phyloP scores from a whole-genome alignment of 2,329 filamentous ascomycete genomes.

The Cladosporium sphaerospermum region DNA sequence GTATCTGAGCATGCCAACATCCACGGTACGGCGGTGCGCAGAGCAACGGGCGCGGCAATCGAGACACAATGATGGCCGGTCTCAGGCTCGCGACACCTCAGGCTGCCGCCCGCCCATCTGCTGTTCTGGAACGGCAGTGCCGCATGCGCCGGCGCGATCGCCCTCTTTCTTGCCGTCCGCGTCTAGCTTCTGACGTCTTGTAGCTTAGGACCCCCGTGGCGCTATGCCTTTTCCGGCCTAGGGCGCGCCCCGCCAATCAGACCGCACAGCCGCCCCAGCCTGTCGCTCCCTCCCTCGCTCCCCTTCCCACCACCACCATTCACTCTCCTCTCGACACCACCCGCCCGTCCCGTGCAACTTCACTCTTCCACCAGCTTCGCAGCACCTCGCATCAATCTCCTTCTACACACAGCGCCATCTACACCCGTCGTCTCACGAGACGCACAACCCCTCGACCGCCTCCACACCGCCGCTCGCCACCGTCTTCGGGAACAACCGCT shows the following conservation, averaged over 20 bases:
- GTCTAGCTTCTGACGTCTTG: no score
- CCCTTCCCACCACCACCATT: neutral
- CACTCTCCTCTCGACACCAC: neutral
- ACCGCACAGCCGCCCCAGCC: neutral
- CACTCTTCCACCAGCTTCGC: neutral
- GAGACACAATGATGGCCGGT: neutral
- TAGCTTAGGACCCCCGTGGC: no score
- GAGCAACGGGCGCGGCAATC: constrained; percentile 4
- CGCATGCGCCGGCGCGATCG: neutral
- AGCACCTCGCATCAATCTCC: neutral
- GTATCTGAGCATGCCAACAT: no score
- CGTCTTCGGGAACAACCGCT: neutral
- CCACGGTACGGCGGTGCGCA: neutral
- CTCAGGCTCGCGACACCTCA: neutral
- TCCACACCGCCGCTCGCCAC: constrained; percentile 1
- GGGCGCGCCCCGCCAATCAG: neutral
- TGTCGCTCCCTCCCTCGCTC: neutral
- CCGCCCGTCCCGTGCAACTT: neutral
- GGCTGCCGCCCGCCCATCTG: neutral
- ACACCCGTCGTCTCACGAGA: constrained; percentile 2
- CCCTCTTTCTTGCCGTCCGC: no score
- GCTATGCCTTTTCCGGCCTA: no score
- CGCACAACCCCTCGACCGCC: neutral
- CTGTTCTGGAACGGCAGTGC: constrained; percentile 5
- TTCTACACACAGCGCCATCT: neutral